These are phyloP conservation scores for Serendipita vermifera DNA, from an alignment of 768 basidiomycete species.

Conservation along the genomic window DNA sequence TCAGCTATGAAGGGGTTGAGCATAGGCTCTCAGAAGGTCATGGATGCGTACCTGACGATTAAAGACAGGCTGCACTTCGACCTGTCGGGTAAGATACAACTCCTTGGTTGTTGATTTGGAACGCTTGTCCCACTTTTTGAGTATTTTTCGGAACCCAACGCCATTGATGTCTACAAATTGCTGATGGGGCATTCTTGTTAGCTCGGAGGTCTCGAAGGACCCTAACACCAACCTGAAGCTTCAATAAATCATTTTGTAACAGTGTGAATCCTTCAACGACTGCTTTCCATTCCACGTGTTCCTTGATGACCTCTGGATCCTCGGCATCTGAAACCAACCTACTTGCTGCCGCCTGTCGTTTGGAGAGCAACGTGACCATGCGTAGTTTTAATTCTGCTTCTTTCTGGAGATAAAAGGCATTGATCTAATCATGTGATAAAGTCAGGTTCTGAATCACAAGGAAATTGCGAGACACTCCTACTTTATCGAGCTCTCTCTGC, in stretches of 20 bases:
- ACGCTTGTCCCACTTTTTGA: constrained; percentile 98
- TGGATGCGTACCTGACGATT: constrained; percentile 62
- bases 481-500: constrained; percentile 95
- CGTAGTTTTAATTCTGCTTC: constrained; percentile 88
- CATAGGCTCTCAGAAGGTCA: constrained; percentile 7
- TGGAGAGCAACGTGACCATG: constrained; percentile 84
- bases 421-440: constrained; percentile 50
- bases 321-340: constrained; percentile 54
- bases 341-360: constrained; percentile 72
- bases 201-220: constrained; percentile 16
- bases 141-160: constrained; percentile 89
- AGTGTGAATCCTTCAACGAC: constrained; percentile 93
- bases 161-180: constrained; percentile 98
- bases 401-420: constrained; percentile 93
- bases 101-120: constrained; percentile 94
- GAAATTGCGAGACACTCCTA: constrained; percentile 20
- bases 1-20: constrained; percentile 45
- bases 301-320: constrained; percentile 37
- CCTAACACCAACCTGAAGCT: constrained; percentile 60
- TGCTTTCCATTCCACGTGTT: constrained; percentile 84
- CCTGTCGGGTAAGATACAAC: constrained; percentile 87
- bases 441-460: constrained; percentile 6
- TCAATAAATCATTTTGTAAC: constrained; percentile 85
- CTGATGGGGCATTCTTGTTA: constrained; percentile 33
- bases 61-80: constrained; percentile 98